A percentile compares a stretch with the other conserved stretches of the same genome.
These are phyloP conservation scores for Podospora anserina DNA, from an alignment of 495 filamentous ascomycete genomes.

Conservation along the genomic window DNA sequence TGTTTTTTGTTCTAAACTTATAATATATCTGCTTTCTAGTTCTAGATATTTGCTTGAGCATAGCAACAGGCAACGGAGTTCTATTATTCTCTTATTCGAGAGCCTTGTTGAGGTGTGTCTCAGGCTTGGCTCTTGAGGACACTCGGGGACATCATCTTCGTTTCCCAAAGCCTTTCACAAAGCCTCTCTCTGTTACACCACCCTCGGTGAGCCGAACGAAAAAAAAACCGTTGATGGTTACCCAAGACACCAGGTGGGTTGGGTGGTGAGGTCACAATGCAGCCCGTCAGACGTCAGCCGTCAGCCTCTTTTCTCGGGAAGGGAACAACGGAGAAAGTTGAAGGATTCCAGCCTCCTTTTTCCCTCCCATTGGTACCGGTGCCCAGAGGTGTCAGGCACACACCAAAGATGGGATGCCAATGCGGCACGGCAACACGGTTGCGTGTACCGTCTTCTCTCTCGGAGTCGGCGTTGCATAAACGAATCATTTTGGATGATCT, in stretches of 20 bases:
- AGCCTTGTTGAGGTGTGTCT: no score
- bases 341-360: not conserved
- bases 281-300: not conserved
- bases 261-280: not conserved
- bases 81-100: no score
- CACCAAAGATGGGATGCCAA: not conserved
- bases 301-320: not conserved
- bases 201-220: not conserved
- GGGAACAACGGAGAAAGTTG: not conserved
- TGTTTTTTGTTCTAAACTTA: not conserved
- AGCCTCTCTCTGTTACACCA: not conserved
- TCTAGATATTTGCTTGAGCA: not conserved
- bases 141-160: not conserved
- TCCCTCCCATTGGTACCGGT: not conserved
- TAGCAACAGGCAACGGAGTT: not conserved
- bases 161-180: not conserved
- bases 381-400: not conserved
- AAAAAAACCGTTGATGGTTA: not conserved
- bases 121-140: not conserved
- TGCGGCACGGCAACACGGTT: not conserved
- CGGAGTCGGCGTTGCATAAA: not conserved
- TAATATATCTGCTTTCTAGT: not conserved
- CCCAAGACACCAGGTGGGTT: not conserved
- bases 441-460: not conserved
- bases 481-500: not conserved